phyloP scores from a whole-genome alignment of 2,329 filamentous ascomycete genomes.

The Beauveria caledonica region DNA sequence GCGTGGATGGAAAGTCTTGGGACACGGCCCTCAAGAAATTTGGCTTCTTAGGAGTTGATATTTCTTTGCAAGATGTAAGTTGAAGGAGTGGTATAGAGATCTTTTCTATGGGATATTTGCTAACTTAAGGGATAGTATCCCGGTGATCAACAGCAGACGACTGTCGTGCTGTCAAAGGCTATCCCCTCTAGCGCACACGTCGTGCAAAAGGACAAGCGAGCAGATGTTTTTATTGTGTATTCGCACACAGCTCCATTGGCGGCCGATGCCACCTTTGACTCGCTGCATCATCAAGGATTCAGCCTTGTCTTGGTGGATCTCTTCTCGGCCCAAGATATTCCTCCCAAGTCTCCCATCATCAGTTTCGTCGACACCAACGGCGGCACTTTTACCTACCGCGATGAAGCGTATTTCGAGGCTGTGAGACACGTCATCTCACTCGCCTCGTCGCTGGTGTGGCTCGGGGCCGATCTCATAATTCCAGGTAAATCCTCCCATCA shows the following conservation, averaged over 20 bases:
- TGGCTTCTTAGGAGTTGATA: conserved; percentile 7
- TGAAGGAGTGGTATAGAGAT: not conserved
- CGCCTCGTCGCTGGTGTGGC: not conserved
- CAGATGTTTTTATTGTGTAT: not conserved
- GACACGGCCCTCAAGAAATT: not conserved
- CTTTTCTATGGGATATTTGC: no score
- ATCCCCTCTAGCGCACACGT: not conserved
- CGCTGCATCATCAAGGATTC: not conserved
- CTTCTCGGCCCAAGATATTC: not conserved
- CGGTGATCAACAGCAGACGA: not conserved
- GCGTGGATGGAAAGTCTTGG: not conserved
- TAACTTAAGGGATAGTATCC: not conserved
- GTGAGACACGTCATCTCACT: not conserved
- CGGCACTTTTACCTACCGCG: conserved; percentile 5
- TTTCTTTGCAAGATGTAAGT: not conserved
- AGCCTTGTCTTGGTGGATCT: not conserved
- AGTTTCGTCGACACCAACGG: not conserved
- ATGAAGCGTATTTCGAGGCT: not conserved
- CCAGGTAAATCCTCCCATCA: conserved; percentile 4
- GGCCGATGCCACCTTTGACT: not conserved
- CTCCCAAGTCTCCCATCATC: not conserved
- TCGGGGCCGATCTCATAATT: not conserved
- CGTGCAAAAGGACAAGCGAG: not conserved
- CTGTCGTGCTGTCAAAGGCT: not conserved
- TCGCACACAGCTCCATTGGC: not conserved